A percentile compares a stretch with the other conserved stretches of the same genome.
Evolutionary conservation across 129 eudicot species (phyloP).

Genomic region (Lactuca saligna): DNA sequence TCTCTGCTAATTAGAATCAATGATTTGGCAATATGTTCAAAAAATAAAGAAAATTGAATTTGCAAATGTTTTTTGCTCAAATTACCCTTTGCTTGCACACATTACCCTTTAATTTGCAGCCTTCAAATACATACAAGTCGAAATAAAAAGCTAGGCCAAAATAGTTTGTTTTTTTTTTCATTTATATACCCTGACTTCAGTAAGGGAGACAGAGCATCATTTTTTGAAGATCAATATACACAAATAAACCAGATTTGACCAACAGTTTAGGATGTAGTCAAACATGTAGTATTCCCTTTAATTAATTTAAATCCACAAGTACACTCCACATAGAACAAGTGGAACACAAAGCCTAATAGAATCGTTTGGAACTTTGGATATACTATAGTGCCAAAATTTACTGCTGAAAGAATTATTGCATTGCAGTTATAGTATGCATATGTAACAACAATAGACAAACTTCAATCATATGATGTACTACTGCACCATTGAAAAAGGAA

Average conservation of each 20-base stretch:
- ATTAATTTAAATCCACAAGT: slow-evolving; percentile 9
- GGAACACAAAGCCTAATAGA: slow-evolving; percentile 21
- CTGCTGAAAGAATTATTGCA: slow-evolving; percentile 8
- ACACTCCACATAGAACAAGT: slow-evolving; percentile 20
- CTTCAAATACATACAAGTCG: slow-evolving; percentile 4
- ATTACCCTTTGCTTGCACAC: background rate
- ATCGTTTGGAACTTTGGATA: slow-evolving; percentile 9
- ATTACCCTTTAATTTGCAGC: background rate
- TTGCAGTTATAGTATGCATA: slow-evolving; percentile 11
- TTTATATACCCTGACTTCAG: background rate
- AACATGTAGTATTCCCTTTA: slow-evolving; percentile 18
- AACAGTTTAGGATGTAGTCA: slow-evolving; percentile 3
- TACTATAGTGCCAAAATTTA: background rate
- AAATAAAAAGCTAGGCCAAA: slow-evolving; percentile 2
- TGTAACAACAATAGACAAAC: slow-evolving; percentile 13
- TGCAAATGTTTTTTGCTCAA: slow-evolving; percentile 4
- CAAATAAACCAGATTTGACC: slow-evolving; percentile 13
- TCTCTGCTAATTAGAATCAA: background rate
- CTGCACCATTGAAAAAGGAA: slow-evolving; percentile 20
- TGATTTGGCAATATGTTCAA: slow-evolving; percentile 5
- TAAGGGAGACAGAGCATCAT: background rate
- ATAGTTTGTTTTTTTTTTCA: background rate
- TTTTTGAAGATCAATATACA: background rate
- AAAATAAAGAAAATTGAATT: background rate
- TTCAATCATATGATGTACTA: slow-evolving; percentile 19